Conservation (phyloP, 2,329 filamentous ascomycete genomes). For the Phyllachora maydis region DNA sequence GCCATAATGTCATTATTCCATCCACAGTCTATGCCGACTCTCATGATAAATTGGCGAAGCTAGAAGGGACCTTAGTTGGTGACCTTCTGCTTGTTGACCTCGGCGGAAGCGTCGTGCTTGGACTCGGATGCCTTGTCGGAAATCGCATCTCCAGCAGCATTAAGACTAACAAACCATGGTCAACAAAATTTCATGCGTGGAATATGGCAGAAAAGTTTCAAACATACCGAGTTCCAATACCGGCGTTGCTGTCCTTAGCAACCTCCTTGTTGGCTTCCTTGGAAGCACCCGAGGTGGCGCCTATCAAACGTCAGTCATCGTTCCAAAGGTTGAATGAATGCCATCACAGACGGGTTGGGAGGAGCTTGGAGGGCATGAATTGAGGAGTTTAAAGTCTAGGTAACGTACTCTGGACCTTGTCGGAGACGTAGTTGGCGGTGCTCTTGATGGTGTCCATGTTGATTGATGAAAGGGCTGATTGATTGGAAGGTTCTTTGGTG, state of each 20-base stretch:
- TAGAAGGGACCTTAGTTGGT: constrained; percentile 16
- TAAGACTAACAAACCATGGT: constrained; percentile 7
- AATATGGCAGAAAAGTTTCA: background rate
- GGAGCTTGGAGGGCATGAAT: no score
- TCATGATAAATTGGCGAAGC: constrained; percentile 2
- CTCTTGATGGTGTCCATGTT: constrained; percentile 23
- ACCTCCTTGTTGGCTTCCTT: constrained; percentile 40
- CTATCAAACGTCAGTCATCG: no score
- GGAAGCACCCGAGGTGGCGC: constrained; percentile 18
- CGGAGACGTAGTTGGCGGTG: constrained; percentile 36
- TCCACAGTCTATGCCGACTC: constrained; percentile 1
- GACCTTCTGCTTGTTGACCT: constrained; percentile 16
- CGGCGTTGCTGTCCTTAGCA: constrained; percentile 31
- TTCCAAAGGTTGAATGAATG: no score
- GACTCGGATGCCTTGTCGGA: constrained; percentile 13
- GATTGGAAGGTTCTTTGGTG: constrained; percentile 2
- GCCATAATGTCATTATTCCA: background rate
- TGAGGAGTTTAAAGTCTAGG: background rate
- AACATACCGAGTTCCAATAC: constrained; percentile 20
- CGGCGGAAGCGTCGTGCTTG: constrained; percentile 12
- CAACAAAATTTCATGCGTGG: background rate
- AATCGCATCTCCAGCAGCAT: constrained; percentile 11
- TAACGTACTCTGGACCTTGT: constrained; percentile 24
- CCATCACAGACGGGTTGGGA: no score
- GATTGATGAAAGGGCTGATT: constrained; percentile 7